Base-by-base conservation (phyloP, 495 filamentous ascomycete species). In the Margaritispora aquatica region DNA sequence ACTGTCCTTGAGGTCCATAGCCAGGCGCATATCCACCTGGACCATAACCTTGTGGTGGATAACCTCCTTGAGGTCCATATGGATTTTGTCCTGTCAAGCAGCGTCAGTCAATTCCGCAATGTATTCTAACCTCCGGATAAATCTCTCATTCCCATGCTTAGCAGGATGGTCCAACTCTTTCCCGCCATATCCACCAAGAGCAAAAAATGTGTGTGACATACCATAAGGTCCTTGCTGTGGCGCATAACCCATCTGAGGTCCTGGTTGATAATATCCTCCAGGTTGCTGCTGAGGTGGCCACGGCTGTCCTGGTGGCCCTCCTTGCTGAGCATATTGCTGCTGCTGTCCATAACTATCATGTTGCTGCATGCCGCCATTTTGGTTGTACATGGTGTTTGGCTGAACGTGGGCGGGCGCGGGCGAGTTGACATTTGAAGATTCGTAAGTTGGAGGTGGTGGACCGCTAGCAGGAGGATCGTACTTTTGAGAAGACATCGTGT, bases 1-100 rank as follows among this genome's bases (percentile, higher is more conserved):
- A 62, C 55, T 60, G 57, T 20, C 64, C 64, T 23, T 67, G 64
- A 9, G 64, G 60, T 34, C 54, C 63, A 49, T 61, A 61, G 21
- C 54, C 51, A n/a, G 26, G 51, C 24, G 41, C 51, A 58, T 62
- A 62, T 8, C 63, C 63, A 1, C 61, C 55, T 21, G 21, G 44
- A 19, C 53, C 50, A 51, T 63, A 63, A 36, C 60, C 60, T 22
- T 61, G 62, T 21, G 58, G 65, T 8, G 44, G 59, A 27, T 59
- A 60, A 5, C 23, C 41, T 4, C 62, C 54, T 44, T 58, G 63
- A 36, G 55, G 54, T 20, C 54, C 54, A 56, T 62, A 62, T 8
- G 51, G 51, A 13, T 36, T 46, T 27, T 23, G 38, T 44, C 38
- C 38, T 44, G 15, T n/a, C 10, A n/a, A 3, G 19, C 17, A 44